phyloP scores from a whole-genome alignment of 352 stramenopile genomes.

The Globisporangium emineosum region DNA sequence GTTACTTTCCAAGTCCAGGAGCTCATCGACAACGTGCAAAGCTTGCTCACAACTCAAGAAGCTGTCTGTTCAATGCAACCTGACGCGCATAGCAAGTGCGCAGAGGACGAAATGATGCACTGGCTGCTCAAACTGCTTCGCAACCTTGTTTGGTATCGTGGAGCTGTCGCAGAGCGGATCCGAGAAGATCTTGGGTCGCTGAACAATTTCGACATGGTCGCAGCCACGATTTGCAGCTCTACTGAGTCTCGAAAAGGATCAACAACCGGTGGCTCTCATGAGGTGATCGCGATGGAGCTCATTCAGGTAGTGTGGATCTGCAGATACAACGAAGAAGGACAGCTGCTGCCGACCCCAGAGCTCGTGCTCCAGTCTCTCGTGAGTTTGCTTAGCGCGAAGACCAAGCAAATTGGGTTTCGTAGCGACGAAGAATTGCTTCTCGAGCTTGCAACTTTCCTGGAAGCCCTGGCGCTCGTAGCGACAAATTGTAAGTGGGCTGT shows the following conservation, averaged over 20 bases:
- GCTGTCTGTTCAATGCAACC: too few species aligned
- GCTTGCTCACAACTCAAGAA: background rate
- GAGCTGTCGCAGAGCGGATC: conserved; percentile 8
- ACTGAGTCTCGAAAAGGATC: background rate
- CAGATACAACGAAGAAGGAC: conserved; percentile 32
- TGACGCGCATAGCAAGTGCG: too few species aligned
- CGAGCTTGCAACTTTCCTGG: conserved; percentile 18
- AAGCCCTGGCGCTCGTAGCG: conserved; percentile 20
- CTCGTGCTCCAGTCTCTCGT: conserved; percentile 23
- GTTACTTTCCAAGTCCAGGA: background rate
- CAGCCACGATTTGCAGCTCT: background rate
- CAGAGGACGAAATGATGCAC: conserved; percentile 17
- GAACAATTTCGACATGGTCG: background rate
- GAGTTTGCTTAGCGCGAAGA: conserved; percentile 14
- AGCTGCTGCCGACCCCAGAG: conserved; percentile 17
- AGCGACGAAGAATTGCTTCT: background rate
- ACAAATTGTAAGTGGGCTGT: conserved; percentile 23
- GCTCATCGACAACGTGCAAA: conserved; percentile 8
- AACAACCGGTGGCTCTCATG: background rate
- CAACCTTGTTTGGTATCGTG: conserved; percentile 23
- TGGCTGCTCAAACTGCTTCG: conserved; percentile 37
- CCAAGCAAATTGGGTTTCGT: background rate
- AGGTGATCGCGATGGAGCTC: conserved; percentile 26
- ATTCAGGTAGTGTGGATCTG: conserved; percentile 28
- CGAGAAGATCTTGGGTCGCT: background rate